Evolutionary conservation across 2,329 filamentous ascomycete species (phyloP).

Genomic region (Hypomyces rosellus): DNA sequence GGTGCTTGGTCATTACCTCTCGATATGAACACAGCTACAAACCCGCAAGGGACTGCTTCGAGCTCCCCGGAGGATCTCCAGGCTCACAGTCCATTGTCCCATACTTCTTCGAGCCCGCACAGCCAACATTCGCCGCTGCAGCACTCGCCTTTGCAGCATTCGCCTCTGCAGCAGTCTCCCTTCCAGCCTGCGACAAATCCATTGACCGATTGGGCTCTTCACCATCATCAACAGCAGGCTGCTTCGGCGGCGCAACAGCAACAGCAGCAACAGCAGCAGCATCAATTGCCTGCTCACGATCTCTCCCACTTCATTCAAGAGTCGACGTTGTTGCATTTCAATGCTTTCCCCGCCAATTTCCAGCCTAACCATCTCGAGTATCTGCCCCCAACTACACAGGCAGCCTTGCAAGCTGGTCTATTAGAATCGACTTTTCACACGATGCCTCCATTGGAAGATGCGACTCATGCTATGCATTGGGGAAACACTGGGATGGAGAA

Average conservation of each 20-base stretch:
- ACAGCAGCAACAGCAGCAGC: slow-evolving; percentile 19
- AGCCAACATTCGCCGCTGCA: slow-evolving; percentile 45
- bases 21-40: slow-evolving; percentile 41
- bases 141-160: slow-evolving; percentile 41
- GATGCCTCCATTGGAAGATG: slow-evolving; percentile 51
- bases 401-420: slow-evolving; percentile 54
- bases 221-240: slow-evolving; percentile 44
- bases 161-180: slow-evolving; percentile 46
- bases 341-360: slow-evolving; percentile 44
- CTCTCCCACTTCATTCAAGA: slow-evolving; percentile 52
- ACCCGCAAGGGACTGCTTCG: slow-evolving; percentile 39
- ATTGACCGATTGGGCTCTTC: slow-evolving; percentile 57
- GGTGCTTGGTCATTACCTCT: slow-evolving; percentile 46
- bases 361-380: slow-evolving; percentile 55
- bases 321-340: slow-evolving; percentile 49
- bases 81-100: slow-evolving; percentile 43
- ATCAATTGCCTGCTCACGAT: slow-evolving; percentile 38
- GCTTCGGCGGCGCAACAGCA: slow-evolving; percentile 22
- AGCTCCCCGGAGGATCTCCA: slow-evolving; percentile 45
- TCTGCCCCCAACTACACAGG: slow-evolving; percentile 56
- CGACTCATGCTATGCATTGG: slow-evolving; percentile 53
- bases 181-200: slow-evolving; percentile 46
- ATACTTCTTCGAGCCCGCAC: slow-evolving; percentile 46
- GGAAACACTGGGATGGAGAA: slow-evolving; percentile 58
- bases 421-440: slow-evolving; percentile 58